Evolutionary conservation across 2,329 filamentous ascomycete genomes (phyloP).

Genomic region (Phaeosphaeriaceae sp.): DNA sequence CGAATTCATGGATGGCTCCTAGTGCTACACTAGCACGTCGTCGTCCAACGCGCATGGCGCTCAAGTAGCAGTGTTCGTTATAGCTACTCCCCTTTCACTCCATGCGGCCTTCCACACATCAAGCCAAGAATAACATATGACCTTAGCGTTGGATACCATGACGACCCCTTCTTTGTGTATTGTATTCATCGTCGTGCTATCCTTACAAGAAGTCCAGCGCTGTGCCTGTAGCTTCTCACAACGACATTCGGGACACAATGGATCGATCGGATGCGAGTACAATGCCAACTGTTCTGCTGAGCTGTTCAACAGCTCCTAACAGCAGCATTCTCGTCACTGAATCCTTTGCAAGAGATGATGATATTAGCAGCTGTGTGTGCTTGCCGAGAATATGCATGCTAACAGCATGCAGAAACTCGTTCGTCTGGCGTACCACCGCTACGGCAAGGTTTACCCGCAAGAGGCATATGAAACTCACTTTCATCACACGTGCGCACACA

Average conservation of each 20-base stretch:
- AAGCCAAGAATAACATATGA: too few relatives aligned
- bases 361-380: neutral
- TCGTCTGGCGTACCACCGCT: neutral
- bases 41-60: neutral
- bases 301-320: neutral
- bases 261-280: neutral
- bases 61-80: neutral
- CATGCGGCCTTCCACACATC: neutral
- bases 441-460: neutral
- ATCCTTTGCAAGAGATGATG: neutral
- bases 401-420: neutral
- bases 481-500: neutral
- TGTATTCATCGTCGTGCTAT: too few relatives aligned
- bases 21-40: too few relatives aligned
- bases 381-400: neutral
- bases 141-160: too few relatives aligned
- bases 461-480: neutral
- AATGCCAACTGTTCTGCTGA: neutral
- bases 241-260: too few relatives aligned
- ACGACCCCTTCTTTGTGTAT: too few relatives aligned
- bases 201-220: too few relatives aligned
- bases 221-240: too few relatives aligned
- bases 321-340: neutral
- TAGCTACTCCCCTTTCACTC: neutral
- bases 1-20: too few relatives aligned